Conservation (phyloP, 495 filamentous ascomycete genomes). For the Penicillium simplicissimum region DNA sequence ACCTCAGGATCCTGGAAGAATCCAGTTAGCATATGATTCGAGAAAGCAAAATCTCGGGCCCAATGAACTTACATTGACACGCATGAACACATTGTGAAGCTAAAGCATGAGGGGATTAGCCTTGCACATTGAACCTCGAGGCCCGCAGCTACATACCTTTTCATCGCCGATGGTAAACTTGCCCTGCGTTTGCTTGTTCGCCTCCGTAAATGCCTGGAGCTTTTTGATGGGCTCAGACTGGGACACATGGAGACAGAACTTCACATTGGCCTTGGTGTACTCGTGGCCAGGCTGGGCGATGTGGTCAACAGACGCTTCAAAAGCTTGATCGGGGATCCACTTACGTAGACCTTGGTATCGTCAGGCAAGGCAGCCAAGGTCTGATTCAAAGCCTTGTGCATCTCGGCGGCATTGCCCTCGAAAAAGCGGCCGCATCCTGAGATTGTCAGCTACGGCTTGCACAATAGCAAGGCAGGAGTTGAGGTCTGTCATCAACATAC, state of each 20-base stretch:
- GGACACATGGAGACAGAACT: constrained; percentile 75
- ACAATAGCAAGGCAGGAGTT: background rate
- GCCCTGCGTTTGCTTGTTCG: constrained; percentile 86
- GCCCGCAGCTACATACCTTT: constrained; percentile 61
- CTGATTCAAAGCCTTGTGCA: constrained; percentile 90
- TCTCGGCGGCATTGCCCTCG: constrained; percentile 85
- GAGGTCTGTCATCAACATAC: constrained; percentile 42
- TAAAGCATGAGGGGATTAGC: constrained; percentile 34
- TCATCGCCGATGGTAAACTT: constrained; percentile 98
- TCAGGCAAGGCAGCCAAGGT: constrained; percentile 79
- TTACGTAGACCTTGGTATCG: constrained; percentile 89
- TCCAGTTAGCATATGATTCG: background rate
- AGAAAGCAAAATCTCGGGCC: background rate
- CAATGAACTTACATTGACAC: constrained; percentile 64
- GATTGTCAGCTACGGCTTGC: background rate
- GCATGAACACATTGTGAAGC: constrained; percentile 98
- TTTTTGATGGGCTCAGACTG: constrained; percentile 75
- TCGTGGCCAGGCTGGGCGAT: constrained; percentile 79
- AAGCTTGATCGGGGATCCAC: constrained; percentile 27
- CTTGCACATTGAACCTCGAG: background rate
- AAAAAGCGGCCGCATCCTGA: constrained; percentile 96
- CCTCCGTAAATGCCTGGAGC: constrained; percentile 71
- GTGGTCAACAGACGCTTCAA: constrained; percentile 3
- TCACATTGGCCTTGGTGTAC: constrained; percentile 93
- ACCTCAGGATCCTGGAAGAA: constrained; percentile 72